Evolutionary conservation across 371 early-diverging fungal genomes (phyloP), one percentile per base, ranked within the genome.

Genomic region (Massospora cicadina): DNA sequence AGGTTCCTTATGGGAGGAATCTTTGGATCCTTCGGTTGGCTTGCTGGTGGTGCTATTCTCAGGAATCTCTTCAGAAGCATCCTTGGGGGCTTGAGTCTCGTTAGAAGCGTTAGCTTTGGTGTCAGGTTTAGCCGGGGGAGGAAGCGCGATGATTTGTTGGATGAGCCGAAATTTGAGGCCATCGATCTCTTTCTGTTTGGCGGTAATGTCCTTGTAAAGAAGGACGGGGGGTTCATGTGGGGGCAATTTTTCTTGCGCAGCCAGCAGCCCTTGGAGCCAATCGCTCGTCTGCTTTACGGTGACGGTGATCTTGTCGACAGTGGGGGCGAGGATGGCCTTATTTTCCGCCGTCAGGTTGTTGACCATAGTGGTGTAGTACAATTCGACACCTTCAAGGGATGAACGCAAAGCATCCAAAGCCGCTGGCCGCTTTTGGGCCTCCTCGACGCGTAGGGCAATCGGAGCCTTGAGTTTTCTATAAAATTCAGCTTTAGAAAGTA

Each of bases 181-280:
- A 63, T 73, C 67, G 26, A 77, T 66, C 26, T 71, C 70, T 43
- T 71, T 70, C 5, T 68, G 65, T 63, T 74, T 78, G 29, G 70
- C 66, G 27, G 77, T 71, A n/a, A 84, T 77, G 32, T 82, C 80
- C 1, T 71, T 69, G 1, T 78, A 75, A 1, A 76, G 67, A 54
- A 91, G 75, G 1, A 81, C 82, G 17, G 91, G 90, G 23, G 81
- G 78, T 30, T 79, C 80, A 64, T 82, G 72, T 29, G 75, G 60
- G 0, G 74, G 70, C 24, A 86, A 75, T 26, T 75, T 76, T 0
- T 71, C 77, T 74, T 91, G 94, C 56, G 73, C 78, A 2, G 66
- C 72, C 3, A 80, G 66, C 72, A 77, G 82, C 2, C 77, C 77
- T 25, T 68, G 67, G 28, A 87, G 72, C 91, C 92, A 91, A 2